Base-by-base conservation (phyloP, 345 rosid genomes). In the Bretschneidera sinensis region DNA sequence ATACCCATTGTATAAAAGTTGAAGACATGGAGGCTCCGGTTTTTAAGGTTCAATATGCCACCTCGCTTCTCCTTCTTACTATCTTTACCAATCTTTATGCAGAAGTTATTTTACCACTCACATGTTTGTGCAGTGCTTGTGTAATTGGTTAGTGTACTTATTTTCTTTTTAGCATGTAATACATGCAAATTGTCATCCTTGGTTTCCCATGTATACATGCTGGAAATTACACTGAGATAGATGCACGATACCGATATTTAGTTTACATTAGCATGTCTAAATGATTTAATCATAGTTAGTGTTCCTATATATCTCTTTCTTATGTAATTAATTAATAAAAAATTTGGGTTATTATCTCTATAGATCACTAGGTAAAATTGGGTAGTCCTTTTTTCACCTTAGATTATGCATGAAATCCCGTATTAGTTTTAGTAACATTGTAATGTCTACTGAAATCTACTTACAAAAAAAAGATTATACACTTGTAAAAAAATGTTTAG, bases 1-100 rank as follows among this genome's bases (percentile, higher is more conserved):
- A 81, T 54, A 81, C 85, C n/a, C 63, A 60, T 31, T 43, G 33
- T n/a, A 78, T 81, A 51, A 81, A 62, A 68, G 72, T 81, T 51
- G 85, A 76, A 65, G 85, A 81, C 52, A 68, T 81, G 63, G 76
- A 78, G 61, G 63, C 79, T 24, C 74, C 73, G 11, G 83, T 76
- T 65, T 81, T 81, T 65, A 81, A 81, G 83, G 85, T 78, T 55
- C 6, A 13, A 10, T 48, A n/a, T 19, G 4, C 39, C 33, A 25
- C 6, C 51, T 16, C 1, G 9, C 18, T 35, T 54, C 59, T 11
- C 59, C 33, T 28, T 39, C 45, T 39, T 7, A 39, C 10, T 39
- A 4, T 39, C 5, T 5, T 39, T 14, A 13, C 15, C 45, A 5
- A 5, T 4, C 10, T 39, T 39, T 39, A 39, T 14, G 4, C 15